phyloP scores from a whole-genome alignment of 164 flowering plant species.

The Vitis cinerea region DNA sequence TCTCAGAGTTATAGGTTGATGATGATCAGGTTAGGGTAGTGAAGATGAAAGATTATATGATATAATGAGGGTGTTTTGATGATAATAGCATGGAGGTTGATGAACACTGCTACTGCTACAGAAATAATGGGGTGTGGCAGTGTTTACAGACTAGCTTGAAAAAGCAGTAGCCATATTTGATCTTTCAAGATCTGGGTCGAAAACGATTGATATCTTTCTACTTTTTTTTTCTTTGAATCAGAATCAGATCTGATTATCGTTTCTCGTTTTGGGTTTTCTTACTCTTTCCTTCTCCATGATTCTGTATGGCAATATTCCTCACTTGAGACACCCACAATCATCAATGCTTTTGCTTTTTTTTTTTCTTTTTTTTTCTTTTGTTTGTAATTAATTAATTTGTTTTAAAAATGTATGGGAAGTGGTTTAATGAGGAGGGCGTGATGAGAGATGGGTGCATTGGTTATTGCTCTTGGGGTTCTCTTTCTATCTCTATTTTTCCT shows the following conservation, averaged over 20 bases:
- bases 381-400: neutral
- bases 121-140: no score
- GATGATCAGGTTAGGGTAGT: no score
- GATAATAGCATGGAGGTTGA: no score
- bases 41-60: no score
- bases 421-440: constrained; percentile 12
- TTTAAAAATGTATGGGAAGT: neutral
- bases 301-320: no score
- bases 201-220: constrained; percentile 12
- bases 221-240: neutral
- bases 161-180: neutral
- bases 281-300: neutral
- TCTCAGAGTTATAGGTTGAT: no score
- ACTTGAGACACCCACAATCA: no score
- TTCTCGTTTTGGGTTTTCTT: no score
- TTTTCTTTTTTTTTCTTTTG: neutral
- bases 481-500: neutral
- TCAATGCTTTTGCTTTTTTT: neutral
- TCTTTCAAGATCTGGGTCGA: constrained; percentile 6
- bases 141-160: neutral
- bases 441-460: constrained; percentile 9
- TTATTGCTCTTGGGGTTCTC: neutral
- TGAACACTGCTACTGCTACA: no score
- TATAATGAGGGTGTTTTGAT: no score
- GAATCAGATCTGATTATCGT: no score